A percentile compares a stretch with the other conserved stretches of the same genome.
phyloP scores from a whole-genome alignment of 768 basidiomycete species.

The Hygrophoropsis aurantiaca region DNA sequence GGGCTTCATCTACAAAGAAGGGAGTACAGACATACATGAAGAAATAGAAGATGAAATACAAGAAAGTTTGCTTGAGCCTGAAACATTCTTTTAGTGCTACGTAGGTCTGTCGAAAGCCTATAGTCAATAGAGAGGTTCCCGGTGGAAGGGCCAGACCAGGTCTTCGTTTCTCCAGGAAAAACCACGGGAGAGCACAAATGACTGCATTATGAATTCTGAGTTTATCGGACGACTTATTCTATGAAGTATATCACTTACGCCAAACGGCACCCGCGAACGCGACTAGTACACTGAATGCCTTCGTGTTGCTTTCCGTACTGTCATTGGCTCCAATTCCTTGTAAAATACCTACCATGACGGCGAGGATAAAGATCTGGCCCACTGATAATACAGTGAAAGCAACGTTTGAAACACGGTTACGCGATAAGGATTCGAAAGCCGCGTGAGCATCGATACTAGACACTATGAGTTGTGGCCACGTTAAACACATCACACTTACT shows the following conservation, averaged over 20 bases:
- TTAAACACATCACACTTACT: slow-evolving; percentile 30
- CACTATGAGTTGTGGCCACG: neutral
- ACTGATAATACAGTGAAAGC: slow-evolving; percentile 69
- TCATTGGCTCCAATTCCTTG: slow-evolving; percentile 60
- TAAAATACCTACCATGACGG: slow-evolving; percentile 73
- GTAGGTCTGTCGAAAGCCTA: slow-evolving; percentile 69
- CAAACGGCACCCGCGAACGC: slow-evolving; percentile 79
- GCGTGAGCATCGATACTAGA: slow-evolving; percentile 51
- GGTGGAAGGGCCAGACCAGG: slow-evolving; percentile 63
- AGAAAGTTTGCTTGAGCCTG: slow-evolving; percentile 68
- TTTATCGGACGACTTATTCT: too few relatives aligned
- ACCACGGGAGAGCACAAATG: slow-evolving; percentile 71
- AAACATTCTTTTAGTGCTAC: slow-evolving; percentile 63
- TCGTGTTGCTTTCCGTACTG: slow-evolving; percentile 72
- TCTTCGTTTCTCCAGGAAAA: slow-evolving; percentile 63
- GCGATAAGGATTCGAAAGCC: slow-evolving; percentile 57
- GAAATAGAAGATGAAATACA: slow-evolving; percentile 76
- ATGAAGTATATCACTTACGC: slow-evolving; percentile 51
- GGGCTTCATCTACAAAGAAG: neutral
- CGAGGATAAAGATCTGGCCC: slow-evolving; percentile 70
- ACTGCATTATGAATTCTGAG: slow-evolving; percentile 44
- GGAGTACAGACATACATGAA: slow-evolving; percentile 56
- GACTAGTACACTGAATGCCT: slow-evolving; percentile 72
- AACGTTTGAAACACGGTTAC: slow-evolving; percentile 75
- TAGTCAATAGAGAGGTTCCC: slow-evolving; percentile 53